Evolutionary conservation across 2,329 filamentous ascomycete species (phyloP), one percentile per base, ranked within the genome.

Genomic region (Penicillium sp.): DNA sequence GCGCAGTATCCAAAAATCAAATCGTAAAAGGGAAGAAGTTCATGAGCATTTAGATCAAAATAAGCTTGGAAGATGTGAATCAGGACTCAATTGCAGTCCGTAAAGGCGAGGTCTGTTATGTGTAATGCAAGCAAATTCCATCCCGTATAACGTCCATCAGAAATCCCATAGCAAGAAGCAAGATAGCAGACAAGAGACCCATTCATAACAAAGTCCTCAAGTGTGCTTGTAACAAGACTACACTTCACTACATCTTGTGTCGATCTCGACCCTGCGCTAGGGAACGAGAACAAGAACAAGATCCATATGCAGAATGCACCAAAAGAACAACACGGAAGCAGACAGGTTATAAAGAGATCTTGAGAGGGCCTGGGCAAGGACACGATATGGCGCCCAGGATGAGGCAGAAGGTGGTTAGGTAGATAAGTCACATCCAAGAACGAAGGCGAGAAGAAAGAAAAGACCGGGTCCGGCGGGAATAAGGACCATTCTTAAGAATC

Each of bases 401-500:
- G 23, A 42, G 41, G 24, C 13, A 21, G 41, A 42, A 13, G 23
- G 23, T 16, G 10, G 16, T 6, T 38, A 18, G 13, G 12, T n/a
- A 28, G 41, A 23, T 26, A 42, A n/a, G 8, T 2, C 24, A 21
- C 21, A 39, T 39, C 36, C 16, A 39, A 5, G 18, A 39, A 39
- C 16, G 16, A 13, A 39, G 36, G 18, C 36, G 12, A 21, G 34
- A 21, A 21, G 16, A 38, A 38, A 10, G n/a, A 39, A 23, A 39
- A 21, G 36, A 6, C 18, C 8, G 9, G 36, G 36, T 23, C 36
- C 36, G 8, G 21, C 36, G 9, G 36, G n/a, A 38, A 8, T 39
- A 6, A 9, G 8, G 56, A 63, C 56, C 59, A 60, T 61, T 56
- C 55, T 54, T 62, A 49, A 52, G 54, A 61, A 57, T 62, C 59